Base-by-base conservation (phyloP, 2,329 filamentous ascomycete genomes). In the Davidsoniella australis region DNA sequence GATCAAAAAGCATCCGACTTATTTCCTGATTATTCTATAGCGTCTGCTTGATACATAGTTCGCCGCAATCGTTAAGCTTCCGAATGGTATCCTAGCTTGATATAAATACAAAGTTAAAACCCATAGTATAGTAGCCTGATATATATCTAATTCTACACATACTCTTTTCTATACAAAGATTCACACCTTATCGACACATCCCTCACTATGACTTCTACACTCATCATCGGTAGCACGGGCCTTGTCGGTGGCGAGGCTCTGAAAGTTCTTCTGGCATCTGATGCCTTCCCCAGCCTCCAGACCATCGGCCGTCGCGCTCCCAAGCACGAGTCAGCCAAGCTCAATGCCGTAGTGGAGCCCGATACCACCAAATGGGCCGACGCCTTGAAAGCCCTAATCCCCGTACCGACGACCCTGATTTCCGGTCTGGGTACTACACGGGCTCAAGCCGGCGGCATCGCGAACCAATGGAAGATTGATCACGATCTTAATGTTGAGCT, bases 381-480 rank as follows among this genome's bases (percentile, higher is more conserved):
- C 8, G 66, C 72, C 56, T 71, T 91, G 45, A 60, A 69, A 5
- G 63, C 67, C 33, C 64, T 82, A 42, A 59, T 66, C 0, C 74
- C 79, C 0, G 54, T 68, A 0, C 78, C 83, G 0, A 61, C 68
- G 1, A 68, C 82, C 55, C 80, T 91, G 66, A 78, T 89, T 66
- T 87, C 83, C 2, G 76, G 76, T 1, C 72, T 95, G 1, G 89
- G 81, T 51, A 94, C 86, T 2, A 95, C 88, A 0, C 76, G 78
- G 45, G 81, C 69, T 0, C 70, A 72, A 10, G 87, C 86, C 0
- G 88, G 88, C 54, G 71, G 82, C 51, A 66, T 94, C 55, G 80
- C 78, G 24, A 78, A 80, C 54, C 89, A 95, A 66, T 82, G 85
- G 67, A 83, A 84, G 60, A 84, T 95, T 55, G 89, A 95, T 66